phyloP scores from a whole-genome alignment of 2,329 filamentous ascomycete species.

The Diaporthe citriasiana region DNA sequence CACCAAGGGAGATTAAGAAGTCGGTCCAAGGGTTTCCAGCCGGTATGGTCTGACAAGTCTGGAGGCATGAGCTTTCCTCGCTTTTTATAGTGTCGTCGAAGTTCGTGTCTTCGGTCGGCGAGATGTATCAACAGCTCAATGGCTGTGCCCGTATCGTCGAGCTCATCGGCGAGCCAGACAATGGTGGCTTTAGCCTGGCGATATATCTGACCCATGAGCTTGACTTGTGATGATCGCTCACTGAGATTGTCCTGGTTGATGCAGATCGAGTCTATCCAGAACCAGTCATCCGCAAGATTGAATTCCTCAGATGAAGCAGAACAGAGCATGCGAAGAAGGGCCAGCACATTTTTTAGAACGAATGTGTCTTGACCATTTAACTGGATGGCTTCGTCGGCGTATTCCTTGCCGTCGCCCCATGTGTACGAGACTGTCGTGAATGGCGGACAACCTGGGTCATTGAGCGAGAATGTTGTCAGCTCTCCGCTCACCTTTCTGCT shows the following conservation, averaged over 20 bases:
- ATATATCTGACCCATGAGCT: conserved; percentile 37
- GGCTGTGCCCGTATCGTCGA: conserved; percentile 15
- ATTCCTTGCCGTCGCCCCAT: conserved; percentile 22
- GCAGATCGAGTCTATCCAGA: conserved; percentile 40
- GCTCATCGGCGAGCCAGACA: conserved; percentile 33
- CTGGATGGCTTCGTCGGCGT: neutral
- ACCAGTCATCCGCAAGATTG: conserved; percentile 17
- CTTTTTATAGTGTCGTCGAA: conserved; percentile 8
- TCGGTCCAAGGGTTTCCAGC: conserved; percentile 19
- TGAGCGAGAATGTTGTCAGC: conserved; percentile 27
- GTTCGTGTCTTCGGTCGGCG: conserved; percentile 20
- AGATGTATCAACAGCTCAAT: conserved; percentile 21
- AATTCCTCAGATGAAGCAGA: neutral
- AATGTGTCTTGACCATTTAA: neutral
- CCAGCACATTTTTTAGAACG: conserved; percentile 24
- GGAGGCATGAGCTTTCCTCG: conserved; percentile 17
- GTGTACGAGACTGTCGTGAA: conserved; percentile 37
- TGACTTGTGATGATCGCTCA: conserved; percentile 37
- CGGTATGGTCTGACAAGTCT: conserved; percentile 21
- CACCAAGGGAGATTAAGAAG: conserved; percentile 30
- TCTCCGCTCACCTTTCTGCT: conserved; percentile 22
- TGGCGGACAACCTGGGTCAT: conserved; percentile 15
- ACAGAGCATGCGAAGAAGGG: conserved; percentile 37
- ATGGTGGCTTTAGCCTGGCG: conserved; percentile 22
- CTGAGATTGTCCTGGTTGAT: conserved; percentile 32